Conservation (phyloP, 306 rosid species). For the Neltuma alba region DNA sequence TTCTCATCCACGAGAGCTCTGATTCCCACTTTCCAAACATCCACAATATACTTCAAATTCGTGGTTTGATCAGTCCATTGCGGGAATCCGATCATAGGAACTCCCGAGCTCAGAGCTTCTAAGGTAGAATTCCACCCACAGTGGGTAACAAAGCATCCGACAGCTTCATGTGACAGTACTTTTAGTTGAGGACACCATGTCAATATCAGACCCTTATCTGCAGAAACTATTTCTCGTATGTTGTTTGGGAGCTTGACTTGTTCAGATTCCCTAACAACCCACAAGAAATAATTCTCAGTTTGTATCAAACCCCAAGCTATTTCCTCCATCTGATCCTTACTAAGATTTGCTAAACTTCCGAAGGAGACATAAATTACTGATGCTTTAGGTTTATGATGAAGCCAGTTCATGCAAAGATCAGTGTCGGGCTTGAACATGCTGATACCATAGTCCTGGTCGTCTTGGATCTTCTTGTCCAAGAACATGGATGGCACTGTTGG, state of each 20-base stretch:
- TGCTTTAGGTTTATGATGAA: not conserved
- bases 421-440: not conserved
- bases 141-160: not conserved
- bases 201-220: not conserved
- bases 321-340: not conserved
- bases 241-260: not conserved
- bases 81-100: conserved; percentile 12
- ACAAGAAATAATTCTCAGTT: not conserved
- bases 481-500: not conserved
- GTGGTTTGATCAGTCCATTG: conserved; percentile 13
- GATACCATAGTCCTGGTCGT: not conserved
- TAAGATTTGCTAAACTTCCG: not conserved
- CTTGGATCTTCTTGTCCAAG: not conserved
- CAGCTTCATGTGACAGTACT: not conserved
- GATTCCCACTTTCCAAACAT: not conserved
- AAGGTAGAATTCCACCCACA: not conserved
- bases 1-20: not conserved
- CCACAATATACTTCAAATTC: not conserved
- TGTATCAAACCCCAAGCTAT: not conserved
- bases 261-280: not conserved
- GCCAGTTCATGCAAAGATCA: not conserved
- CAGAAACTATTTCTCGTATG: not conserved
- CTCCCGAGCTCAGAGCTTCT: conserved; percentile 1
- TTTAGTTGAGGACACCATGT: not conserved
- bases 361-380: not conserved